These are phyloP conservation scores for Lactarius evosmus DNA, from an alignment of 768 basidiomycete species.

Conservation along the genomic window DNA sequence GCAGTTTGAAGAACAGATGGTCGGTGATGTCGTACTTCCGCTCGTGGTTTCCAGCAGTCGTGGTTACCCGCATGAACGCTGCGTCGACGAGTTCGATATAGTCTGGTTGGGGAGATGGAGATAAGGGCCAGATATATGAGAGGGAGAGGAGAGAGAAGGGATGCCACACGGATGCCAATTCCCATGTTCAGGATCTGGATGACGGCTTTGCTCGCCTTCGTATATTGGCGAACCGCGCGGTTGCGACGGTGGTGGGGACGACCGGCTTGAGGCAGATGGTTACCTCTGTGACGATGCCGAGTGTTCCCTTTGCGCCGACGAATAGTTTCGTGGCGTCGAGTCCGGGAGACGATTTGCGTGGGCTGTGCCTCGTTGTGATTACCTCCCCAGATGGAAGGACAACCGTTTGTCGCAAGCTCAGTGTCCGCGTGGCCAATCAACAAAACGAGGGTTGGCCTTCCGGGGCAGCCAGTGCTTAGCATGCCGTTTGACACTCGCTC, in stretches of 20 bases:
- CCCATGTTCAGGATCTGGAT: conserved; percentile 69
- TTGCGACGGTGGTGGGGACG: conserved; percentile 77
- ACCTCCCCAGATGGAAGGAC: conserved; percentile 87
- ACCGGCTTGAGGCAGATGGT: conserved; percentile 80
- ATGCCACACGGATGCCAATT: conserved; percentile 64
- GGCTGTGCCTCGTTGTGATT: conserved; percentile 78
- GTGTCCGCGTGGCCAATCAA: too few species aligned
- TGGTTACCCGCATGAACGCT: conserved; percentile 60
- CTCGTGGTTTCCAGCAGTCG: conserved; percentile 47
- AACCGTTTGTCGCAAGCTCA: conserved; percentile 55
- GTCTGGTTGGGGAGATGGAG: conserved; percentile 46
- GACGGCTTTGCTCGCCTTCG: conserved; percentile 71
- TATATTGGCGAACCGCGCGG: conserved; percentile 77
- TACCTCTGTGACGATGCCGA: conserved; percentile 89
- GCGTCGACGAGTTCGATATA: conserved; percentile 83
- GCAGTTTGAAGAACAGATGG: conserved; percentile 84
- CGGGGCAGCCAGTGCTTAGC: conserved; percentile 82
- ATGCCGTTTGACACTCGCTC: not conserved
- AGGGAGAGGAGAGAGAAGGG: conserved; percentile 15
- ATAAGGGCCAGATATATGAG: too few species aligned
- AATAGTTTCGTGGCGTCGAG: conserved; percentile 84
- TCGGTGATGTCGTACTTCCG: conserved; percentile 39
- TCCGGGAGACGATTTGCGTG: conserved; percentile 84
- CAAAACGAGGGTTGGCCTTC: conserved; percentile 52
- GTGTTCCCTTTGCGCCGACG: conserved; percentile 76